Conservation (phyloP, 2,329 filamentous ascomycete species). For the Verticillium dahliae region DNA sequence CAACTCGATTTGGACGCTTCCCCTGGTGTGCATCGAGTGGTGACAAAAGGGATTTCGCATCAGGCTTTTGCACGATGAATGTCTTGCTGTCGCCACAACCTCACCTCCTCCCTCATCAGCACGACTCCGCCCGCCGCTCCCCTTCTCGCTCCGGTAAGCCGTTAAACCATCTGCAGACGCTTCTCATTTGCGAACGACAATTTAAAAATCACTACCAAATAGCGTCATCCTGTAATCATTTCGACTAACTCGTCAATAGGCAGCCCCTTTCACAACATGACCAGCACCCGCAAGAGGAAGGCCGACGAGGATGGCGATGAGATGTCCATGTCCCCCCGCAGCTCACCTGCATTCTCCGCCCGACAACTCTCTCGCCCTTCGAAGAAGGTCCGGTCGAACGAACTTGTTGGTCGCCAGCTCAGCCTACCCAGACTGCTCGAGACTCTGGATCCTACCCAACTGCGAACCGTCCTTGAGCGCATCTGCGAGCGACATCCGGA, state of each 20-base stretch:
- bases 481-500: constrained; percentile 87
- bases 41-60: neutral
- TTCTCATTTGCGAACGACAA: constrained; percentile 17
- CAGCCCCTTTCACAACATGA: constrained; percentile 45
- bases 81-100: constrained; percentile 55
- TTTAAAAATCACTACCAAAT: neutral
- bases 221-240: constrained; percentile 3
- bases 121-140: constrained; percentile 48
- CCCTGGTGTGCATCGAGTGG: neutral
- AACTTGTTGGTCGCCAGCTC: constrained; percentile 54
- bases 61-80: constrained; percentile 40
- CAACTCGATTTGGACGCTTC: neutral
- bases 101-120: constrained; percentile 51
- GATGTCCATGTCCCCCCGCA: constrained; percentile 84
- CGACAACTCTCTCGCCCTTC: constrained; percentile 61
- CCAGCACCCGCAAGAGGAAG: constrained; percentile 69
- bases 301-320: constrained; percentile 77
- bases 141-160: constrained; percentile 50
- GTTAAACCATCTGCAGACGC: neutral
- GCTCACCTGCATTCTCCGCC: constrained; percentile 69
- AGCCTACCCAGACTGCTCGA: constrained; percentile 72
- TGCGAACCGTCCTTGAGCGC: constrained; percentile 79
- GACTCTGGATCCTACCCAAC: constrained; percentile 78
- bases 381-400: constrained; percentile 58
- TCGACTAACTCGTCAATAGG: constrained; percentile 1